Percentiles rank a stretch among this genome's conserved stretches.
Conservation (phyloP, 306 rosid species). For the Casuarina cunninghamiana region DNA sequence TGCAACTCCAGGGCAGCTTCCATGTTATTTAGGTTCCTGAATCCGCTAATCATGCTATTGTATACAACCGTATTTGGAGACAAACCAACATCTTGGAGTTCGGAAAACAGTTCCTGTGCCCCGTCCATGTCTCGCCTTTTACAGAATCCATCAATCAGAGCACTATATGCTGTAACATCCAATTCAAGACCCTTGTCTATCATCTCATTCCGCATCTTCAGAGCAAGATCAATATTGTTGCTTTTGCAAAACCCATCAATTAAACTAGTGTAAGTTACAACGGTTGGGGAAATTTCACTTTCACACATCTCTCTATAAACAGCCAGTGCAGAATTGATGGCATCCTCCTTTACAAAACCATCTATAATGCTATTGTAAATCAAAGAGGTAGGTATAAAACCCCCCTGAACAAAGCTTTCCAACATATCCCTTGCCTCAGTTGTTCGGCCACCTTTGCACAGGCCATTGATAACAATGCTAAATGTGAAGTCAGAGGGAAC, state of each 20-base stretch:
- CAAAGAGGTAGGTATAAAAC: conserved; percentile 52
- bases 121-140: conserved; percentile 66
- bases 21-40: conserved; percentile 56
- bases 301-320: conserved; percentile 56
- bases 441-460: conserved; percentile 71
- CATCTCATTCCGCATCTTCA: conserved; percentile 59
- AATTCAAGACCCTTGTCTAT: conserved; percentile 52
- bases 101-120: conserved; percentile 54
- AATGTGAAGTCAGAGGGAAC: conserved; percentile 49
- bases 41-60: conserved; percentile 70
- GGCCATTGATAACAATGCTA: conserved; percentile 55
- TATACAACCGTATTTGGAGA: conserved; percentile 64
- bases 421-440: conserved; percentile 49
- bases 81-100: conserved; percentile 66
- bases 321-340: conserved; percentile 46
- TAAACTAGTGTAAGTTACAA: conserved; percentile 63
- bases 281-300: conserved; percentile 57
- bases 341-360: conserved; percentile 68
- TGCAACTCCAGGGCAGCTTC: conserved; percentile 58
- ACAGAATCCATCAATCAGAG: conserved; percentile 65
- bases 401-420: conserved; percentile 44
- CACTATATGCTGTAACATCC: conserved; percentile 57
- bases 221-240: conserved; percentile 60
- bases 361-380: conserved; percentile 66
- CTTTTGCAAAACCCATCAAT: conserved; percentile 63